Percentiles rank a stretch among this genome's conserved stretches.
Conservation (phyloP, 2,329 filamentous ascomycete species). For the Macrophomina phaseolina region DNA sequence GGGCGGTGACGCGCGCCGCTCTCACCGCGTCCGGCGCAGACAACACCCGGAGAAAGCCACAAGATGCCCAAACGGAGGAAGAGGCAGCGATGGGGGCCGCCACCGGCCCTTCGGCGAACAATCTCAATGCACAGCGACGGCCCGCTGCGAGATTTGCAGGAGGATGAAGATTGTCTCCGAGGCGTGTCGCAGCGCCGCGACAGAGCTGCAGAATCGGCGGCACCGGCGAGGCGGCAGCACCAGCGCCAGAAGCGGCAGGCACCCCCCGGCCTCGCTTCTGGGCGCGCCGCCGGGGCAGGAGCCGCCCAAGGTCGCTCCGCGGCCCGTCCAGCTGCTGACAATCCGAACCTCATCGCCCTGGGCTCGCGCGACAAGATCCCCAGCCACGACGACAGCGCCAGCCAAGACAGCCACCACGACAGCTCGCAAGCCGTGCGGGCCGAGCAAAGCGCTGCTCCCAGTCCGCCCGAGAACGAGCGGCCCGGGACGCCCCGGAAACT, state of each 20-base stretch:
- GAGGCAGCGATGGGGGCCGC: neutral
- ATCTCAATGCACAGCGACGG: neutral
- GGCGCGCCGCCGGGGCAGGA: conserved; percentile 1
- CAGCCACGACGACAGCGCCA: neutral
- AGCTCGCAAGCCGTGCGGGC: neutral
- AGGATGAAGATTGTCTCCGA: neutral
- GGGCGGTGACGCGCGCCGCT: too few relatives aligned
- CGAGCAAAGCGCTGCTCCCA: neutral
- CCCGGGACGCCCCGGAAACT: neutral
- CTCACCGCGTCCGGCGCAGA: neutral
- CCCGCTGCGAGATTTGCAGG: neutral
- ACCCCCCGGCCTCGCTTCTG: neutral
- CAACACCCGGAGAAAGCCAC: neutral
- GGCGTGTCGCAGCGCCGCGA: neutral
- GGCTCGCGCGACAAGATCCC: conserved; percentile 12
- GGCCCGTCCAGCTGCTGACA: conserved; percentile 9
- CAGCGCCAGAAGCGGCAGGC: neutral
- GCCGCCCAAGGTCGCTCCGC: conserved; percentile 1
- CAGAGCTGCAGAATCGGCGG: conserved; percentile 5
- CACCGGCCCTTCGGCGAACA: neutral
- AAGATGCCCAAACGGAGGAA: neutral
- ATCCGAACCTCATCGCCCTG: conserved; percentile 24
- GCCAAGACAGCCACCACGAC: neutral
- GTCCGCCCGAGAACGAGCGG: neutral
- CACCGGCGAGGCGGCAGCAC: neutral